Conservation (phyloP, 2,329 filamentous ascomycete species). For the Ophiostoma piceae region DNA sequence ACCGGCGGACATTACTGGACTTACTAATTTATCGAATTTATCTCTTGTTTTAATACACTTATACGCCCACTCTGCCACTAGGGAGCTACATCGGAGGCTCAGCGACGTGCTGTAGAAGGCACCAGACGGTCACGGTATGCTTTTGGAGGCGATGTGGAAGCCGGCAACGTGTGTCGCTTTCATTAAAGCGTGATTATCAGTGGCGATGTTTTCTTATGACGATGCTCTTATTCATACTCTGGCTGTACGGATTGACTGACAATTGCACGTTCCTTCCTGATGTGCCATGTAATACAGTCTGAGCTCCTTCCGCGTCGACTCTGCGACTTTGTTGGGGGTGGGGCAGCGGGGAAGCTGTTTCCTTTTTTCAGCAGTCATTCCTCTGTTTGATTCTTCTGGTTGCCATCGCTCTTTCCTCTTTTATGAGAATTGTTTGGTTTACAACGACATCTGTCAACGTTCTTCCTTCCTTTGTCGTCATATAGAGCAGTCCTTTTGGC, state of each 20-base stretch:
- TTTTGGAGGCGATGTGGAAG: not conserved
- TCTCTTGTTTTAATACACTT: not conserved
- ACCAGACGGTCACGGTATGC: not conserved
- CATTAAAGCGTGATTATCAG: not conserved
- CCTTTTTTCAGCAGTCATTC: constrained; percentile 9
- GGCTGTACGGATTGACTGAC: not conserved
- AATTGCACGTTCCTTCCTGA: no score
- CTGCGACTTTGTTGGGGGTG: constrained; percentile 20
- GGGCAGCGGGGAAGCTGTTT: constrained; percentile 18
- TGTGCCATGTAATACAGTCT: not conserved
- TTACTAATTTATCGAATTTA: constrained; percentile 8
- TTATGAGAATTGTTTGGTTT: not conserved
- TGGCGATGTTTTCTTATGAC: not conserved
- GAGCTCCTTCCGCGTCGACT: not conserved
- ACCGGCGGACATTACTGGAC: constrained; percentile 1
- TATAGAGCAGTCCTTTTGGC: no score
- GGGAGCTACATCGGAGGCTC: constrained; percentile 23
- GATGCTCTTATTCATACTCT: no score
- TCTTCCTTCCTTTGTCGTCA: not conserved
- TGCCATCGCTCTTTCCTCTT: not conserved
- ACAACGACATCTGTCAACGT: not conserved
- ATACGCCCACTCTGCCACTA: constrained; percentile 19
- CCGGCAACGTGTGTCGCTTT: not conserved
- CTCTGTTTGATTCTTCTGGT: not conserved
- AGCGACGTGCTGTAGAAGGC: constrained; percentile 4